phyloP scores from a whole-genome alignment of 176 grass and related monocot genomes.

The Oryza glumipatula region DNA sequence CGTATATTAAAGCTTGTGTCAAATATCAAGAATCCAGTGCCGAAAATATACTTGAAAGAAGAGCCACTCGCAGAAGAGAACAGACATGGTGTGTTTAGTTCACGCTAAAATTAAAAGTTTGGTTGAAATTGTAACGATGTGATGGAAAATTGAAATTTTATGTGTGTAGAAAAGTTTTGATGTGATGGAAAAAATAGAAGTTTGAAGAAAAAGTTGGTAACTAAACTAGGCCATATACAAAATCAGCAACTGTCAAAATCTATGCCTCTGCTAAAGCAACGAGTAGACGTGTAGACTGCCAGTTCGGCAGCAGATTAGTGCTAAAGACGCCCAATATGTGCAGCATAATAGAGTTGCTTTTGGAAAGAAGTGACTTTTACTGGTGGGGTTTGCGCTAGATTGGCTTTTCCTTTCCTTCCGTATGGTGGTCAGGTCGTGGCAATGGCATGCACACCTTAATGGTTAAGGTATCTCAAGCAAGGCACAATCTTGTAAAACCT shows the following conservation, averaged over 20 bases:
- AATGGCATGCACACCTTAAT: constrained; percentile 42
- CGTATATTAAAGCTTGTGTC: not conserved
- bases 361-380: constrained; percentile 35
- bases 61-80: not conserved
- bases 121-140: too few relatives aligned
- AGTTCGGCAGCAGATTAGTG: constrained; percentile 32
- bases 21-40: not conserved
- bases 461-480: constrained; percentile 55
- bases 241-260: not conserved
- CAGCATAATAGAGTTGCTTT: constrained; percentile 46
- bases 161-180: too few relatives aligned
- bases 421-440: constrained; percentile 28
- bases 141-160: too few relatives aligned
- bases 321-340: constrained; percentile 30
- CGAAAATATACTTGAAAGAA: not conserved
- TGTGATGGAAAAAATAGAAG: too few relatives aligned
- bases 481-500: constrained; percentile 28
- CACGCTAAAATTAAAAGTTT: too few relatives aligned
- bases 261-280: constrained; percentile 9
- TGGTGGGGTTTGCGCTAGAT: constrained; percentile 28
- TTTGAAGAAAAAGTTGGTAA: too few relatives aligned
- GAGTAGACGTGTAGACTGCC: not conserved
- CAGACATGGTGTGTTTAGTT: too few relatives aligned
- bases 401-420: not conserved
- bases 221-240: not conserved